These are phyloP conservation scores for Termitomyces sp. DNA, from an alignment of 768 basidiomycete species.

Conservation along the genomic window DNA sequence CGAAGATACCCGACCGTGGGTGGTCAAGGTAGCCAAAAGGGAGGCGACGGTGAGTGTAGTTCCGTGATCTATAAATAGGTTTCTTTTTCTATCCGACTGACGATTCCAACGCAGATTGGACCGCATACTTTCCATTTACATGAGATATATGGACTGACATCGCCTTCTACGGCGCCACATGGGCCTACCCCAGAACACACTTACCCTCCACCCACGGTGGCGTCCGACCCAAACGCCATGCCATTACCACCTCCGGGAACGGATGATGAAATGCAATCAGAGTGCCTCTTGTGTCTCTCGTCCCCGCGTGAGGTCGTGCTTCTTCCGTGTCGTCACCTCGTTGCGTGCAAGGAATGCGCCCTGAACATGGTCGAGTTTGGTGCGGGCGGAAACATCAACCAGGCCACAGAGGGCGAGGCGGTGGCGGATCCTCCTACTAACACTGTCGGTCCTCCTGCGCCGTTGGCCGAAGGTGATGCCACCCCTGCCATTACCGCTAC, in stretches of 20 bases:
- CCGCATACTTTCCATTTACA: conserved; percentile 92
- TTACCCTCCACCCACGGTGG: conserved; percentile 13
- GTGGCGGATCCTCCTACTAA: conserved; percentile 20
- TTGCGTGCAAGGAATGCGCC: conserved; percentile 94
- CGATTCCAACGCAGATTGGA: conserved; percentile 59
- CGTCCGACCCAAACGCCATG: conserved; percentile 29
- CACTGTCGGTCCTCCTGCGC: conserved; percentile 20
- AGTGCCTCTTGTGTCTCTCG: conserved; percentile 89
- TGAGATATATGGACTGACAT: conserved; percentile 89
- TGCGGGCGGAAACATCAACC: conserved; percentile 83
- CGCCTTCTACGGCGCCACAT: conserved; percentile 33
- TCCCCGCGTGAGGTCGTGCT: conserved; percentile 89
- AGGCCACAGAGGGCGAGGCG: conserved; percentile 39
- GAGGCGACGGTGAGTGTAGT: conserved; percentile 66
- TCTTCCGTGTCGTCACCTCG: conserved; percentile 89
- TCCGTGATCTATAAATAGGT: not conserved
- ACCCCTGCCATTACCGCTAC: conserved; percentile 12
- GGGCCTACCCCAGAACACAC: conserved; percentile 18
- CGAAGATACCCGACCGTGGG: conserved; percentile 76
- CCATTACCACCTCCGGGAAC: conserved; percentile 18
- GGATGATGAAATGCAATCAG: conserved; percentile 75
- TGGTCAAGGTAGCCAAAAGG: conserved; percentile 88
- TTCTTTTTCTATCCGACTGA: not conserved
- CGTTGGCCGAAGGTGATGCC: conserved; percentile 20
- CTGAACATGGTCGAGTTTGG: conserved; percentile 98